Base-by-base conservation (phyloP, 1,139 yeast species). In the Ogataea hybrid region DNA sequence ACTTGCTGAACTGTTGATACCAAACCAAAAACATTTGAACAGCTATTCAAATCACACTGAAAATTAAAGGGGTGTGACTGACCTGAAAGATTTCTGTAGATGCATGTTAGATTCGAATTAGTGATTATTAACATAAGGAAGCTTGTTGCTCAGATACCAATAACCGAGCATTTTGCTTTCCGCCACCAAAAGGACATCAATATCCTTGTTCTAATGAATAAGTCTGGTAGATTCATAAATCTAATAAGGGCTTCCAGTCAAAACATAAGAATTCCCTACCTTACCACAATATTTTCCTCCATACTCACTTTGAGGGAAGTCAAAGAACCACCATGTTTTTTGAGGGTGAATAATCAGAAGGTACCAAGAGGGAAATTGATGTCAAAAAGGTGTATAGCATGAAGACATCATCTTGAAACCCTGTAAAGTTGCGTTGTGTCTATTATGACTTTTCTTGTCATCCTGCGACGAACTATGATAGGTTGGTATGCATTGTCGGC, bases 161-260 rank as follows among this genome's bases (percentile, higher is more conserved):
- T 21, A 30, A 8, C 44, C 53, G 12, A 51, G 37, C 11, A 42
- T 35, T 2, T 42, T 27, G 29, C 54, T 46, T 33, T 56, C 52
- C 39, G 65, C 47, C 50, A 65, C 56, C 71, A 81, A 6, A 79
- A 92, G 90, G 2, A 92, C 74, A 59, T 90, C 97, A 37, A 92
- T 61, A 56, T 88, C 92, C 31, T 84, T 79, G 6, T 79, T 77
- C 46, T 73, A 72, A 90, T 71, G 6, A 71, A 70, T 3, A 89
- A 77, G 6, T 87, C 75, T 54, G 84, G 79, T 69, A 85, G 75
- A 0, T 96, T 96, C 1, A 92, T 92, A 60, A 90, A 90, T 44
- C 75, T 73, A 0, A 95, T 95, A 44, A 77, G 78, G 10, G 87
- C 81, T 2, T 78, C 75, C 41, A 92, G 67, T 59, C 86, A 90